A percentile compares a stretch with the other conserved stretches of the same genome.
Evolutionary conservation across 164 flowering plant genomes (phyloP).

Genomic region (Magnolia changhungtana): DNA sequence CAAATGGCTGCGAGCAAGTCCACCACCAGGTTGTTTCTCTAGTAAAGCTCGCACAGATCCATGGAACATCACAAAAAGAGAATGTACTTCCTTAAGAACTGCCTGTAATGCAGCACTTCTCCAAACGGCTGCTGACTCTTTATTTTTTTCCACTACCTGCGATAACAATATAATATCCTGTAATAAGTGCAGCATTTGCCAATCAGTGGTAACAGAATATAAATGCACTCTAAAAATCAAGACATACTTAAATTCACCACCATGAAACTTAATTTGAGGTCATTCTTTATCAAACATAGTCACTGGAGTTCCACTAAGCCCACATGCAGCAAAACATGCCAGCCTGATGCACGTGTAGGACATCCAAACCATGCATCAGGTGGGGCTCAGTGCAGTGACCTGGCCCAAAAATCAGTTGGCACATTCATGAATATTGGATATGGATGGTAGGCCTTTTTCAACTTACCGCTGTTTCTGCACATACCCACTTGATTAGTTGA

Average conservation of each 20-base stretch:
- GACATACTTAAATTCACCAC: neutral
- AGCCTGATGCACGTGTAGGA: no score
- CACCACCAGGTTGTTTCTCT: slow-evolving; percentile 85
- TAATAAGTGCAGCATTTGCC: slow-evolving; percentile 2
- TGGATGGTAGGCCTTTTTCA: no score
- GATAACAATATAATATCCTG: slow-evolving; percentile 12
- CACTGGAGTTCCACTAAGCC: no score
- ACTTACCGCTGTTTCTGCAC: no score
- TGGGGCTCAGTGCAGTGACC: no score
- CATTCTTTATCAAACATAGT: neutral
- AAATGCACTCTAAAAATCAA: neutral
- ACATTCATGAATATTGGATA: no score
- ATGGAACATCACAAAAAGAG: slow-evolving; percentile 87
- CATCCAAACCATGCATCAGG: no score
- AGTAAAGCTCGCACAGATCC: slow-evolving; percentile 82
- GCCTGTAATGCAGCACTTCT: slow-evolving; percentile 61
- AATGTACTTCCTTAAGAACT: slow-evolving; percentile 88
- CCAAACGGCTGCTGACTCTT: slow-evolving; percentile 75
- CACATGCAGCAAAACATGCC: no score
- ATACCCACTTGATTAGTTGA: no score
- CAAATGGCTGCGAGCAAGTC: slow-evolving; percentile 60
- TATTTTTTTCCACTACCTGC: slow-evolving; percentile 85
- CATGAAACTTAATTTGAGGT: neutral
- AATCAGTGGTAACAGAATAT: neutral
- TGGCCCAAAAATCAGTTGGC: no score